These are phyloP conservation scores for Aspergillus brasiliensis DNA, from an alignment of 2,329 filamentous ascomycete species.

Conservation along the genomic window DNA sequence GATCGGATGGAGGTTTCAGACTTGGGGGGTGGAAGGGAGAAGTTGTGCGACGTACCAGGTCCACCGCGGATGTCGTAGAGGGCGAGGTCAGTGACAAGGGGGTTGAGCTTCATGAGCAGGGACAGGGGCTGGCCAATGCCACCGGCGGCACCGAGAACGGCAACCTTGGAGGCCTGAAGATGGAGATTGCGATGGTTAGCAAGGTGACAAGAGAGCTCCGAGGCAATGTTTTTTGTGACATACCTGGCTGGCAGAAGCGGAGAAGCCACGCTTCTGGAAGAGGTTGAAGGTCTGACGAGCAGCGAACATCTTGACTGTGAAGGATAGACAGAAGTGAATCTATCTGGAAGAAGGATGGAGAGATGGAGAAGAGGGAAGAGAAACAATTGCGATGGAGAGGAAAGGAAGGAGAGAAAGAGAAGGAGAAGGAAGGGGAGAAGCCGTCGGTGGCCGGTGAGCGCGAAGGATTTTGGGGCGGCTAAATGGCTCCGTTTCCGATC, in stretches of 20 bases:
- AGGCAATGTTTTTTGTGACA: constrained; percentile 35
- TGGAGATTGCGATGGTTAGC: constrained; percentile 20
- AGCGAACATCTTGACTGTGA: constrained; percentile 69
- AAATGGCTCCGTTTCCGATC: constrained; percentile 28
- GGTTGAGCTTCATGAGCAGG: constrained; percentile 98
- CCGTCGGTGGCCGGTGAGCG: constrained; percentile 26
- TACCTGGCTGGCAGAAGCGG: constrained; percentile 76
- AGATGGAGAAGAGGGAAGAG: constrained; percentile 22
- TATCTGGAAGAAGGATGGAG: constrained; percentile 17
- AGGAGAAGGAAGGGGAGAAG: constrained; percentile 17
- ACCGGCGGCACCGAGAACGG: constrained; percentile 93
- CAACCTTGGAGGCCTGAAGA: constrained; percentile 87
- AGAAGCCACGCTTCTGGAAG: constrained; percentile 78
- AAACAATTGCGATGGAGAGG: constrained; percentile 2
- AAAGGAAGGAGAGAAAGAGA: constrained; percentile 5
- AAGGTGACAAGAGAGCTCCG: constrained; percentile 2
- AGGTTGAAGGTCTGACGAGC: constrained; percentile 57
- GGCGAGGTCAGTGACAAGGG: constrained; percentile 86
- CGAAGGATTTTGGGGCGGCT: constrained; percentile 17
- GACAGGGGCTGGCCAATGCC: constrained; percentile 98
- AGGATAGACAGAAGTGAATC: constrained; percentile 16
- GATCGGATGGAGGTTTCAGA: neutral
- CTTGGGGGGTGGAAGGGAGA: neutral
- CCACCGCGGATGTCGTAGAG: constrained; percentile 97
- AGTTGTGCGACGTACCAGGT: constrained; percentile 67